Base-by-base conservation (phyloP, 1,284 basidiomycete genomes). In the Pseudozyma tsukubaensis region DNA sequence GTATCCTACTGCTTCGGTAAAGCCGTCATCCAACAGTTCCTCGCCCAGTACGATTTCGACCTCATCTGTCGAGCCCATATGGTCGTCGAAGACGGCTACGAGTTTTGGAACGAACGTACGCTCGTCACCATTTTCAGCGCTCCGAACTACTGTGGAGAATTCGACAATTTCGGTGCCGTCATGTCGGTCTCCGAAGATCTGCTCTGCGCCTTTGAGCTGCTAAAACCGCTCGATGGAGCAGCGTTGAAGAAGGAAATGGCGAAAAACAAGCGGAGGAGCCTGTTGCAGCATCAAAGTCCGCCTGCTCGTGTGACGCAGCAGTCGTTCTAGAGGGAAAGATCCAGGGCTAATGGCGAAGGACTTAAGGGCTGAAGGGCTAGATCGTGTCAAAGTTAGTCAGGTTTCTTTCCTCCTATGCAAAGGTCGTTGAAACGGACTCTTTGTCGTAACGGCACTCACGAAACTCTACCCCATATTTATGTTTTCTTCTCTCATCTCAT, bases 1-100 rank as follows among this genome's bases (percentile, higher is more conserved):
- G 97, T 99, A 60, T 97, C 94, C 84, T 99, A 97, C 87, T 99
- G 97, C 86, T 99, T 98, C 83, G 97, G 97, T 50, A 98, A 98
- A 87, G 91, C 91, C 14, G 93, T 99, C 79, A 97, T 99, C 84
- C 96, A 97, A 83, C 92, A 96, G 72, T 98, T 98, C 88, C 87
- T 97, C 64, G 90, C 91, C 37, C 82, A 84, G 73, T 85, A 88
- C 84, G 97, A 99, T 86, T 99, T 99, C 91, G 97, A 99, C 86
- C 89, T 99, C 71, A 99, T 99, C 86, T 99, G 97, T 87, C 91
- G 97, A 56, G 97, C 97, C 43, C 97, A 99, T 86, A 99, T 99
- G 97, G 97, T 99, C 40, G 97, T 99, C 58, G 97, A 99, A 71
- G 86, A 86, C 69, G 97, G 96, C 2, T 99, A 99, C 84, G 97